Percentiles rank a stretch among this genome's conserved stretches.
Evolutionary conservation across 306 rosid genomes (phyloP).

Genomic region (Rosa multiflora): DNA sequence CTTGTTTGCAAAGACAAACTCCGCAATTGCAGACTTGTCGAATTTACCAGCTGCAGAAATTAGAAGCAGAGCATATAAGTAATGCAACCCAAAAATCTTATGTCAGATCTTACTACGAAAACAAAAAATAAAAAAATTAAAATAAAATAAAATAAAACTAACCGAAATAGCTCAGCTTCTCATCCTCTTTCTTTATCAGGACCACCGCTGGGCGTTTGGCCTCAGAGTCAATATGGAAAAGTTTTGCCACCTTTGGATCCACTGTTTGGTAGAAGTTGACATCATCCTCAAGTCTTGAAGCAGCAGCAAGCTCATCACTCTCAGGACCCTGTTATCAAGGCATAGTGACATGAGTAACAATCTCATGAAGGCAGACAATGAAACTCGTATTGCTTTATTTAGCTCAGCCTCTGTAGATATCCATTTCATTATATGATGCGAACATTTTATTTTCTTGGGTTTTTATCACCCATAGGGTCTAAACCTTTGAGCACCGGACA

Average conservation of each 20-base stretch:
- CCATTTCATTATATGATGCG: background rate
- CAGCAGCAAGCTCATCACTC: constrained; percentile 90
- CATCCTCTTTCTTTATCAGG: constrained; percentile 82
- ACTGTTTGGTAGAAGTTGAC: constrained; percentile 89
- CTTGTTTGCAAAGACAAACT: constrained; percentile 81
- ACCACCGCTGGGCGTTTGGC: constrained; percentile 88
- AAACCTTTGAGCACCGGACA: too few relatives aligned
- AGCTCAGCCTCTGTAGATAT: background rate
- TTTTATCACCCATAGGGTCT: too few relatives aligned
- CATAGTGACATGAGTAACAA: background rate
- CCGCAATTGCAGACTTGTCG: constrained; percentile 60
- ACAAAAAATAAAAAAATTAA: background rate
- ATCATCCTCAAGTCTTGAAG: constrained; percentile 91
- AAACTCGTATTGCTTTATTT: background rate
- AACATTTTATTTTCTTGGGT: background rate
- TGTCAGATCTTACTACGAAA: background rate
- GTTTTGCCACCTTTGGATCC: constrained; percentile 83
- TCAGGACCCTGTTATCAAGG: constrained; percentile 65
- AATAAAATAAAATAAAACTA: constrained; percentile 17
- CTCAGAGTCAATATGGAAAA: constrained; percentile 73
- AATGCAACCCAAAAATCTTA: background rate
- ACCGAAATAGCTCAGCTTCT: constrained; percentile 79
- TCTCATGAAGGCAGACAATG: background rate
- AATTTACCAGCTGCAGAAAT: constrained; percentile 68
- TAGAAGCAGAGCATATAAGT: constrained; percentile 15